A percentile compares a stretch with the other conserved stretches of the same genome.
These are phyloP conservation scores for Magnaporthiopsis poae DNA, from an alignment of 2,329 filamentous ascomycete species.

Conservation along the genomic window DNA sequence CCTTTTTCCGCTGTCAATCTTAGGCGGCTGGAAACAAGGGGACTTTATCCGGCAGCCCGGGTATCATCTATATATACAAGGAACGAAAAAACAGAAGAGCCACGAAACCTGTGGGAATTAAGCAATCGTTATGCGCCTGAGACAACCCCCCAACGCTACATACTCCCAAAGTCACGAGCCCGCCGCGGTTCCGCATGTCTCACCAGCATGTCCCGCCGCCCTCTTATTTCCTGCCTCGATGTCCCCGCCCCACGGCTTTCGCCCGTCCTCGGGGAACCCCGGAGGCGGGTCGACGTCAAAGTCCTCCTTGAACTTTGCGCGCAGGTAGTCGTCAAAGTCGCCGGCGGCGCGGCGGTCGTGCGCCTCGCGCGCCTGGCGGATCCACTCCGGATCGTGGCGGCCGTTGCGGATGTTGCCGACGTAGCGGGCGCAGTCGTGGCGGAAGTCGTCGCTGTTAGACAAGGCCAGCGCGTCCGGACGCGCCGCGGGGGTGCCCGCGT, in stretches of 20 bases:
- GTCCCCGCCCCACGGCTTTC: not conserved
- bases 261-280: conserved; percentile 16
- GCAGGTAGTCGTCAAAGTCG: conserved; percentile 39
- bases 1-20: too few relatives aligned
- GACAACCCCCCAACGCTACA: too few relatives aligned
- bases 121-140: too few relatives aligned
- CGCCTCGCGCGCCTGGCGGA: conserved; percentile 41
- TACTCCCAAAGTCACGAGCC: too few relatives aligned
- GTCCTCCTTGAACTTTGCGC: conserved; percentile 34
- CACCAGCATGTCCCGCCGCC: not conserved
- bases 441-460: conserved; percentile 32
- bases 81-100: too few relatives aligned
- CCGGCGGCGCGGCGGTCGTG: conserved; percentile 38
- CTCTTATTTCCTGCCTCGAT: conserved; percentile 13
- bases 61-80: too few relatives aligned
- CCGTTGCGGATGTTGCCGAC: conserved; percentile 35
- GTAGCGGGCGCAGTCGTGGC: conserved; percentile 32
- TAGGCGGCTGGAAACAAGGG: too few relatives aligned
- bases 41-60: too few relatives aligned
- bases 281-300: conserved; percentile 36
- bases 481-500: conserved; percentile 21
- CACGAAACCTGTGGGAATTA: too few relatives aligned
- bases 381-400: conserved; percentile 43
- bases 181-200: too few relatives aligned
- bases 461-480: conserved; percentile 27